Conservation (phyloP, 768 basidiomycete genomes). For the Tricholoma terreum region DNA sequence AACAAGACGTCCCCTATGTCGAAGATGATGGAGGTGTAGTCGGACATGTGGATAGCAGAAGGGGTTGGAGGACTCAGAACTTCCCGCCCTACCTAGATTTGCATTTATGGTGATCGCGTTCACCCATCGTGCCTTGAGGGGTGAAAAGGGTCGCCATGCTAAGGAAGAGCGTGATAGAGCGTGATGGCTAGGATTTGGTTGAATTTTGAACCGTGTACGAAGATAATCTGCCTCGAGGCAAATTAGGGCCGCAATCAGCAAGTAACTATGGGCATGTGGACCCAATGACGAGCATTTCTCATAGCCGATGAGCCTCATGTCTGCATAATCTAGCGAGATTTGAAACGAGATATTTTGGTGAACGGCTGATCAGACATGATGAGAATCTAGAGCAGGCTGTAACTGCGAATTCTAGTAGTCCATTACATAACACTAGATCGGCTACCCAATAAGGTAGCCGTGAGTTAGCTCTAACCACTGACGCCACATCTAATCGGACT, state of each 20-base stretch:
- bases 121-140: conserved; percentile 14
- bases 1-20: conserved; percentile 58
- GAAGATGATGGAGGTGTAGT: conserved; percentile 41
- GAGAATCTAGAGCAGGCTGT: neutral
- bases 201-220: conserved; percentile 11
- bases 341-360: neutral
- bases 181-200: conserved; percentile 7
- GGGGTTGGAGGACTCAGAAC: neutral
- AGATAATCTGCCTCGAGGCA: conserved; percentile 19
- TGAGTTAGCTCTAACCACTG: neutral
- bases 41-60: conserved; percentile 6
- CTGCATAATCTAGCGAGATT: neutral
- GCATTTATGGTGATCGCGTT: conserved; percentile 10
- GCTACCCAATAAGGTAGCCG: neutral
- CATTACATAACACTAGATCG: neutral
- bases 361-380: neutral
- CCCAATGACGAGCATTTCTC: neutral
- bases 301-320: conserved; percentile 8
- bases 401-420: no score
- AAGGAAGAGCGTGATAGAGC: neutral
- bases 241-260: conserved; percentile 1
- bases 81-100: neutral
- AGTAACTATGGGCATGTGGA: neutral
- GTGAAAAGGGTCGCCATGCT: neutral
- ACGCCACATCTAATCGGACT: neutral